Evolutionary conservation across 805 yeast species (phyloP).

Genomic region (Blastobotrys robertii): DNA sequence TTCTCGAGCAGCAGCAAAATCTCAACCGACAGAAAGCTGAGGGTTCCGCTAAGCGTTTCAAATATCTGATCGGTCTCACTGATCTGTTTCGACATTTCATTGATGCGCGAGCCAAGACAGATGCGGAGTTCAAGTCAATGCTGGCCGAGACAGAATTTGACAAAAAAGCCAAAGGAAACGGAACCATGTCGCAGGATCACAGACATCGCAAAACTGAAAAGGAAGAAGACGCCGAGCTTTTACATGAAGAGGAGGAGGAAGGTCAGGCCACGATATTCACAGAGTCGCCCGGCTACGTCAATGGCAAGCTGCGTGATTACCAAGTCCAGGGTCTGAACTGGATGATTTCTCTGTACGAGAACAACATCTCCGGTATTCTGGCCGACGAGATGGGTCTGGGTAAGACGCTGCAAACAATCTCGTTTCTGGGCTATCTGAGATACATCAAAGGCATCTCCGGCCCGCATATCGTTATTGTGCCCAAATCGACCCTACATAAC

Average conservation of each 20-base stretch:
- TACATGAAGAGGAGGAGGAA: constrained; percentile 67
- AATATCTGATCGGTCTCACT: constrained; percentile 70
- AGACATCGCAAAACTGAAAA: constrained; percentile 84
- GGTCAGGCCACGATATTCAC: constrained; percentile 60
- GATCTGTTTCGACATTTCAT: constrained; percentile 84
- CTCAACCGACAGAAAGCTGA: constrained; percentile 26
- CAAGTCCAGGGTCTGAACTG: constrained; percentile 94
- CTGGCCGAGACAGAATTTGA: constrained; percentile 24
- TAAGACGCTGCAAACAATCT: constrained; percentile 87
- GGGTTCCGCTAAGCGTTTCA: constrained; percentile 71
- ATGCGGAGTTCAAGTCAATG: constrained; percentile 43
- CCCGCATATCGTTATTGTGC: constrained; percentile 85
- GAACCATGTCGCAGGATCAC: constrained; percentile 22
- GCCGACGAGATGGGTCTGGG: constrained; percentile 99
- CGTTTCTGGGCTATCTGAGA: constrained; percentile 82
- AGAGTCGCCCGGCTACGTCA: constrained; percentile 69
- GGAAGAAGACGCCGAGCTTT: constrained; percentile 89
- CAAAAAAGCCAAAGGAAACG: constrained; percentile 12
- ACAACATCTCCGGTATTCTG: constrained; percentile 79
- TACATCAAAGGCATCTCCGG: constrained; percentile 73
- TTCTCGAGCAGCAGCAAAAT: constrained; percentile 22
- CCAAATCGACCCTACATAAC: constrained; percentile 90
- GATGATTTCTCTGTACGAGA: constrained; percentile 82
- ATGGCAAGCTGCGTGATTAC: constrained; percentile 75
- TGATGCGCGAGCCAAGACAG: constrained; percentile 70